A percentile compares a stretch with the other conserved stretches of the same genome.
Conservation (phyloP, 202 grass and related monocot genomes). For the Panicum hallii region DNA sequence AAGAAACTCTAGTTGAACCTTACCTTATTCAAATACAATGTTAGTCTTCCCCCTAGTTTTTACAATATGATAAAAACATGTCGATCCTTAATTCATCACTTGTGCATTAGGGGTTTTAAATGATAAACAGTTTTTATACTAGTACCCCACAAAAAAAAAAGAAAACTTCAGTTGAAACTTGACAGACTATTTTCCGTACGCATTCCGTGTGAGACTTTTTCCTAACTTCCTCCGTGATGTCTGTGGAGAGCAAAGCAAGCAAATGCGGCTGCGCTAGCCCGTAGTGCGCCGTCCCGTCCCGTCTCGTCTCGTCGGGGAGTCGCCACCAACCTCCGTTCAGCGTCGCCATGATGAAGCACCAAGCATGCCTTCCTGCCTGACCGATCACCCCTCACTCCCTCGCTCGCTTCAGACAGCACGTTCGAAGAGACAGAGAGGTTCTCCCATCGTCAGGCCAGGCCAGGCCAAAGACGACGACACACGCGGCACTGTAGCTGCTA, state of each 20-base stretch:
- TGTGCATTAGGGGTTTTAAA: no score
- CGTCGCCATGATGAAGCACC: conserved; percentile 35
- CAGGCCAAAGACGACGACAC: not conserved
- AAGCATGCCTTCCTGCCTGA: not conserved
- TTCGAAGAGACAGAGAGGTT: no score
- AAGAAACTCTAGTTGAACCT: no score
- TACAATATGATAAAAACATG: no score
- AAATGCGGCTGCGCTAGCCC: not conserved
- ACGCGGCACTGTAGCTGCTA: not conserved
- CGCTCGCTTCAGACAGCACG: conserved; percentile 7
- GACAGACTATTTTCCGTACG: no score
- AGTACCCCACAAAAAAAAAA: no score
- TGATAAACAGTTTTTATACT: no score
- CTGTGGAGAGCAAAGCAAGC: not conserved
- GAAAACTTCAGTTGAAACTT: no score
- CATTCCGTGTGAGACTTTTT: no score
- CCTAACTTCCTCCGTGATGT: not conserved
- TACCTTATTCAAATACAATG: no score
- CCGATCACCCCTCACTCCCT: not conserved
- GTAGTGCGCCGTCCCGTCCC: not conserved
- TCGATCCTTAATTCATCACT: no score
- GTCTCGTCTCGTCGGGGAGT: not conserved
- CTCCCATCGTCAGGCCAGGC: not conserved
- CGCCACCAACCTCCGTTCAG: conserved; percentile 12
- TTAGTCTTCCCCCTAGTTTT: no score